phyloP scores from a whole-genome alignment of 2,329 filamentous ascomycete species.

The Alternaria gaisen region DNA sequence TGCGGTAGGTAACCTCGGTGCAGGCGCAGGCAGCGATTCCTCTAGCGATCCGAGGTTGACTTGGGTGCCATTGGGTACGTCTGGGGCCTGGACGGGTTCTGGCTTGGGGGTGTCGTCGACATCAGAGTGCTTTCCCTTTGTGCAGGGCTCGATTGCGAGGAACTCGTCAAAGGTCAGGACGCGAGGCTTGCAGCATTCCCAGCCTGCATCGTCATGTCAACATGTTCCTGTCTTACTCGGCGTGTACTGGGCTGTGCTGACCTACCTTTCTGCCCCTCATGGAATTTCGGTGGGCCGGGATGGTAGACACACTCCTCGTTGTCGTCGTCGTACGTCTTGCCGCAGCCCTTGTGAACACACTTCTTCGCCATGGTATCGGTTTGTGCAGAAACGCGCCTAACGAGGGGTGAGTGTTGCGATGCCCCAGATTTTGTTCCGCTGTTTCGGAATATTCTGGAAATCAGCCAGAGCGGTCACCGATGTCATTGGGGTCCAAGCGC shows the following conservation, averaged over 20 bases:
- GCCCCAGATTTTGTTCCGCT: slow-evolving; percentile 24
- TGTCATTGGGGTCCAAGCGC: slow-evolving; percentile 38
- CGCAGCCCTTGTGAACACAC: slow-evolving; percentile 96
- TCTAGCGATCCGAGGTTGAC: slow-evolving; percentile 45
- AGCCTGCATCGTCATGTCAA: slow-evolving; percentile 67
- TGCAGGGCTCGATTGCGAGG: slow-evolving; percentile 90
- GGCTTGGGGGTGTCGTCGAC: slow-evolving; percentile 74
- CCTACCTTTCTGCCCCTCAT: slow-evolving; percentile 96
- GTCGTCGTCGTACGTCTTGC: slow-evolving; percentile 82
- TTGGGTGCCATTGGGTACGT: slow-evolving; percentile 51
- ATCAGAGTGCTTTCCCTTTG: slow-evolving; percentile 88
- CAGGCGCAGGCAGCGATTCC: slow-evolving; percentile 43
- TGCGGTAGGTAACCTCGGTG: slow-evolving; percentile 44
- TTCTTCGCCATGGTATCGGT: slow-evolving; percentile 71
- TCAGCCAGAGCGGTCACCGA: slow-evolving; percentile 19
- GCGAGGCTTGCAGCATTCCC: slow-evolving; percentile 98
- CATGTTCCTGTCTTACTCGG: background rate
- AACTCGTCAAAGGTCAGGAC: slow-evolving; percentile 99
- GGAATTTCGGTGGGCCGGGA: slow-evolving; percentile 88
- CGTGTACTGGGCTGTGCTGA: background rate
- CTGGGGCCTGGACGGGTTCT: slow-evolving; percentile 58
- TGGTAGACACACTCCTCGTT: slow-evolving; percentile 91
- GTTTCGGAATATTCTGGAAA: slow-evolving; percentile 51
- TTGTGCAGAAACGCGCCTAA: background rate
- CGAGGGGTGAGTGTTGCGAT: slow-evolving; percentile 12